Percentiles rank a stretch among this genome's conserved stretches.
Evolutionary conservation across 352 stramenopile species (phyloP).

Genomic region (Phytophthora rubi): DNA sequence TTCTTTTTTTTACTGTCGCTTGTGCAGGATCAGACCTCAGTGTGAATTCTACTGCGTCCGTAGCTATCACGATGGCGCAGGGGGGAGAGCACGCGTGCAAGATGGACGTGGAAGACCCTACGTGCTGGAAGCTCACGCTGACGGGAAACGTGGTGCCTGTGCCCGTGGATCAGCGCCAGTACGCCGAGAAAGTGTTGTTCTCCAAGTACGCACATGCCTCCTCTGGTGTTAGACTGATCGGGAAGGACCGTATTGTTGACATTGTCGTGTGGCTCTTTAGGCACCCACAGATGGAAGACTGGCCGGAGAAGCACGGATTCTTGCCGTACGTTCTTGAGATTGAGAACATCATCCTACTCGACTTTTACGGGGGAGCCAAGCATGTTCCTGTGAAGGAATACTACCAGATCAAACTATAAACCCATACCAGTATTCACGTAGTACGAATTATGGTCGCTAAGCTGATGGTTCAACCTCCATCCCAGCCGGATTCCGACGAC

Average conservation of each 20-base stretch:
- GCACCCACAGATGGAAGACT: slow-evolving; percentile 73
- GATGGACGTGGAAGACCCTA: slow-evolving; percentile 75
- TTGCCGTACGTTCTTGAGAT: slow-evolving; percentile 58
- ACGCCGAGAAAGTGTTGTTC: slow-evolving; percentile 67
- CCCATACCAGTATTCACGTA: background rate
- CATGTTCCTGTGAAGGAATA: slow-evolving; percentile 68
- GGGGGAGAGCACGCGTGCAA: slow-evolving; percentile 57
- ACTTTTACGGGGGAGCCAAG: slow-evolving; percentile 80
- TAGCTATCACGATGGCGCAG: slow-evolving; percentile 72
- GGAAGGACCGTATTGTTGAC: background rate
- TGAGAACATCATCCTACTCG: slow-evolving; percentile 67
- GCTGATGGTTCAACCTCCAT: too few species aligned
- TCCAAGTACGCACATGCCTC: slow-evolving; percentile 51
- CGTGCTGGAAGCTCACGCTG: slow-evolving; percentile 74
- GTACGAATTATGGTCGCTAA: too few species aligned
- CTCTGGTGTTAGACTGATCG: background rate
- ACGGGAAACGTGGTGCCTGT: slow-evolving; percentile 62
- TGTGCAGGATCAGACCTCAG: slow-evolving; percentile 53
- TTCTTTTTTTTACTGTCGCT: background rate
- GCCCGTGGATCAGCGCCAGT: slow-evolving; percentile 41
- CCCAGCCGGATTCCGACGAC: too few species aligned
- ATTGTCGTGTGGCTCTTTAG: slow-evolving; percentile 27
- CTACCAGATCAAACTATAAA: slow-evolving; percentile 56
- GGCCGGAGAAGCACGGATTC: slow-evolving; percentile 69
- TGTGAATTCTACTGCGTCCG: slow-evolving; percentile 56